Evolutionary conservation across 208 protist species (phyloP).

Genomic region (Blastocrithidia nonstop): DNA sequence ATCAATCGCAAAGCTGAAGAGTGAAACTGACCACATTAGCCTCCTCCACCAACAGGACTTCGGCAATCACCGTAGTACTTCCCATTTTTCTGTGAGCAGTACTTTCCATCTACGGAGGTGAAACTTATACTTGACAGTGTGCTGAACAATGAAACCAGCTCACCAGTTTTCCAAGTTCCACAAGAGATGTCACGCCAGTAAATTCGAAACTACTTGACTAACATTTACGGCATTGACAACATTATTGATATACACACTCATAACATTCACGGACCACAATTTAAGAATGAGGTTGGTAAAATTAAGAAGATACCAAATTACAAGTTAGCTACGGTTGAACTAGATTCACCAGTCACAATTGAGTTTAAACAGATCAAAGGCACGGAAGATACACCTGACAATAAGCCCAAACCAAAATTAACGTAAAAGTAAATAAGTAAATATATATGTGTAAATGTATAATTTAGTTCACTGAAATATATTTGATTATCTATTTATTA

Average conservation of each 20-base stretch:
- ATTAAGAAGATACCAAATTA: constrained; percentile 66
- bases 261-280: constrained; percentile 54
- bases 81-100: constrained; percentile 57
- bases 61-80: constrained; percentile 64
- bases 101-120: constrained; percentile 74
- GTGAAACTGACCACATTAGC: constrained; percentile 58
- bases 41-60: constrained; percentile 63
- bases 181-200: constrained; percentile 76
- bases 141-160: constrained; percentile 72
- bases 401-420: constrained; percentile 46
- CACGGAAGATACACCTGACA: constrained; percentile 74
- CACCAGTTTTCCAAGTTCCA: constrained; percentile 66
- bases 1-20: constrained; percentile 65
- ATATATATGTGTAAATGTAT: background rate
- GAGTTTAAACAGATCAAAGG: constrained; percentile 84
- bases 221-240: constrained; percentile 77
- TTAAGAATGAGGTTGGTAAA: constrained; percentile 78
- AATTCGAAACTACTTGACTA: constrained; percentile 72
- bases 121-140: constrained; percentile 72
- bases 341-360: constrained; percentile 65
- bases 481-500: background rate
- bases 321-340: constrained; percentile 66
- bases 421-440: constrained; percentile 9
- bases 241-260: constrained; percentile 48
- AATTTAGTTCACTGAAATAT: background rate